Conservation (phyloP, 208 protist genomes). For the Trichomonas vaginalis region DNA sequence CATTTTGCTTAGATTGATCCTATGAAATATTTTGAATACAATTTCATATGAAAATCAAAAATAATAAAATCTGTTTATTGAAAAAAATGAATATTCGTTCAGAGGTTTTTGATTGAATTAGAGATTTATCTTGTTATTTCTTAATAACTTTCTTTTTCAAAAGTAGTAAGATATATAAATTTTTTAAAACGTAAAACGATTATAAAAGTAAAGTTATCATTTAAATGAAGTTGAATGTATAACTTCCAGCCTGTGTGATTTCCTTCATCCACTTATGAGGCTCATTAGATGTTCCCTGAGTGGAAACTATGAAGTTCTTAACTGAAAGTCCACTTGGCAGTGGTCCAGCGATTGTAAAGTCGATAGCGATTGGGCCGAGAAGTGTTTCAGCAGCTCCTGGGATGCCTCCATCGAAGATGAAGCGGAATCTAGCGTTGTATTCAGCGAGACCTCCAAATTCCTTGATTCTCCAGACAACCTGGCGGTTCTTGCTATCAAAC, state of each 20-base stretch:
- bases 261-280: constrained; percentile 4
- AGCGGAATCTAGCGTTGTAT: background rate
- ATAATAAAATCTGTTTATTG: too few species aligned
- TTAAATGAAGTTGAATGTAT: constrained; percentile 20
- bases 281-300: background rate
- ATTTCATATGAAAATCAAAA: too few species aligned
- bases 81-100: too few species aligned
- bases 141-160: too few species aligned
- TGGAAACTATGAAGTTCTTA: constrained; percentile 7
- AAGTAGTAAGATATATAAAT: too few species aligned
- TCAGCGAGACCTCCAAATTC: background rate
- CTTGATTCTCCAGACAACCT: background rate
- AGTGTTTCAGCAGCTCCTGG: background rate
- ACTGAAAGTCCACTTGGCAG: background rate
- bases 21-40: too few species aligned
- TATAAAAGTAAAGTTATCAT: background rate
- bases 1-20: too few species aligned
- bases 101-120: too few species aligned
- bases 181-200: too few species aligned
- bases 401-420: background rate
- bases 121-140: too few species aligned
- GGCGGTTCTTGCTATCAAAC: background rate
- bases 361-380: background rate
- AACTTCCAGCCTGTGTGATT: background rate
- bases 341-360: background rate